Evolutionary conservation across 768 basidiomycete species (phyloP).

Genomic region (Botryobasidium botryosum): DNA sequence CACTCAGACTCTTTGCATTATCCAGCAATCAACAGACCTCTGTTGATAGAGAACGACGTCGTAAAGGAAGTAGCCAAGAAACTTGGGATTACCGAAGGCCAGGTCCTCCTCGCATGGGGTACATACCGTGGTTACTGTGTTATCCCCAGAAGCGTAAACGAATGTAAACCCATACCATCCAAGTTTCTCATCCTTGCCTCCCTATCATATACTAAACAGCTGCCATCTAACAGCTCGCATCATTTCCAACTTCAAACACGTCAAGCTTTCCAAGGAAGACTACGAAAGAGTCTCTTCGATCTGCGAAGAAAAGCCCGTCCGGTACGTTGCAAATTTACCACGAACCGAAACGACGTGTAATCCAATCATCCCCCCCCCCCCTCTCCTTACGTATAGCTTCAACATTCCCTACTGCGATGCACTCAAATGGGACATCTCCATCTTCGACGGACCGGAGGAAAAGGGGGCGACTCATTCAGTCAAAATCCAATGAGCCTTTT

Average conservation of each 20-base stretch:
- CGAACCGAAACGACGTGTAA: no score
- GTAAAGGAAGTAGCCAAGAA: slow-evolving; percentile 45
- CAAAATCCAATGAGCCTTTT: no score
- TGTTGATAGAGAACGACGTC: slow-evolving; percentile 21
- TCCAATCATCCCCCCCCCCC: not conserved
- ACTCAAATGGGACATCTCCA: slow-evolving; percentile 51
- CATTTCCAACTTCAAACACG: slow-evolving; percentile 59
- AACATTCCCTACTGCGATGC: slow-evolving; percentile 47
- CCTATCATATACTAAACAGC: not conserved
- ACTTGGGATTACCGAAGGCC: slow-evolving; percentile 49
- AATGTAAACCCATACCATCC: slow-evolving; percentile 22
- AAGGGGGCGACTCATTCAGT: no score
- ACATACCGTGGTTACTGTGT: slow-evolving; percentile 57
- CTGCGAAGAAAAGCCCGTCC: slow-evolving; percentile 30
- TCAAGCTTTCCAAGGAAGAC: slow-evolving; percentile 47
- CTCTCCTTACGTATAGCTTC: slow-evolving; percentile 24
- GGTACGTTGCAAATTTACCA: no score
- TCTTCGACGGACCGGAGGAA: slow-evolving; percentile 52
- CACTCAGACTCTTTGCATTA: not conserved
- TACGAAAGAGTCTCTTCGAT: slow-evolving; percentile 40
- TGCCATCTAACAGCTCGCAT: slow-evolving; percentile 32
- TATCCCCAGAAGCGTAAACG: slow-evolving; percentile 71
- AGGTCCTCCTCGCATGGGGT: slow-evolving; percentile 74
- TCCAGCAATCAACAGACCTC: not conserved
- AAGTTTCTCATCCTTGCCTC: not conserved